A percentile compares a stretch with the other conserved stretches of the same genome.
phyloP scores from a whole-genome alignment of 73 alveolate species.

The Symbiodinium pilosum region DNA sequence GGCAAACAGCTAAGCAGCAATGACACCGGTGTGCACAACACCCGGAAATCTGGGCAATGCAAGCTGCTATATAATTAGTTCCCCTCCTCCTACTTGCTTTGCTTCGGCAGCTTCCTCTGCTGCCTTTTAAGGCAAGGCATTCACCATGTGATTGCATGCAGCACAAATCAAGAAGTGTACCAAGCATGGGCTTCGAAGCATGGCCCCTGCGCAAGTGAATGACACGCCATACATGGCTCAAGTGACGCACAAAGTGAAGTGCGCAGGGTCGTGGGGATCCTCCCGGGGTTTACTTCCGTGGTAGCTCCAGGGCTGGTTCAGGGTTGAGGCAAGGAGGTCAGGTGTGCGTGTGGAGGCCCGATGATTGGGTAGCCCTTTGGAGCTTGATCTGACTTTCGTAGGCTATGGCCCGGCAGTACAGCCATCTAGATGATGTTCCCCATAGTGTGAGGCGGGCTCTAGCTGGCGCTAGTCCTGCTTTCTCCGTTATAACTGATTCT shows the following conservation, averaged over 20 bases:
- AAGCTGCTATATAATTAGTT: no score
- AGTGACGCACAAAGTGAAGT: background rate
- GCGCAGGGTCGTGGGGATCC: background rate
- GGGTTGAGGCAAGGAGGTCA: background rate
- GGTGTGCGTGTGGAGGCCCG: no score
- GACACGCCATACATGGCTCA: background rate
- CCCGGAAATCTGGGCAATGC: no score
- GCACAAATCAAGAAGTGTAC: background rate
- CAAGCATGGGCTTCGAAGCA: background rate
- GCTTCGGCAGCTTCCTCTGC: no score
- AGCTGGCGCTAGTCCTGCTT: background rate
- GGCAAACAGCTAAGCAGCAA: no score
- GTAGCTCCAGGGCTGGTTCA: background rate
- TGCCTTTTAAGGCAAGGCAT: no score
- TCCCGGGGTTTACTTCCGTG: background rate
- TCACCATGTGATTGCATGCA: background rate
- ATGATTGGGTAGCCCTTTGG: background rate
- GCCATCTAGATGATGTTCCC: background rate
- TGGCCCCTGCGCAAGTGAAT: background rate
- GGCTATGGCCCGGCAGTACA: background rate
- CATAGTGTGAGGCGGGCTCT: background rate
- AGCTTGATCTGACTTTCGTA: background rate
- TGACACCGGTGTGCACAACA: no score
- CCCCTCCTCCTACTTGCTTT: no score
- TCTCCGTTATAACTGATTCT: background rate